phyloP scores from a whole-genome alignment of 768 basidiomycete genomes.

The Hypsizygus marmoreus region DNA sequence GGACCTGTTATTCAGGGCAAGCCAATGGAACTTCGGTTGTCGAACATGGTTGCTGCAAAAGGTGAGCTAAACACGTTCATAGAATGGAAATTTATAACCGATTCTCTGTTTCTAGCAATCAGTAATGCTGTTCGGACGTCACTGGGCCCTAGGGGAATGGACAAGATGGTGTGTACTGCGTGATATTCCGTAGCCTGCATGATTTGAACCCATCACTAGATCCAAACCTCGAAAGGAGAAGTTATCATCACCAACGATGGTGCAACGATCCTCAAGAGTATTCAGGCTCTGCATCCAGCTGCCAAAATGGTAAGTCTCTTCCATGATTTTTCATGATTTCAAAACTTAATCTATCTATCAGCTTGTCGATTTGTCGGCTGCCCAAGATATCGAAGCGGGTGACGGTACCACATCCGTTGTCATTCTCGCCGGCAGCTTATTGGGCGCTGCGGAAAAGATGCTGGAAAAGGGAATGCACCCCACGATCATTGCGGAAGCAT shows the following conservation, averaged over 20 bases:
- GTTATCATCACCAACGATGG: constrained; percentile 99
- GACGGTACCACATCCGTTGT: constrained; percentile 99
- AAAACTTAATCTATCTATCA: constrained; percentile 32
- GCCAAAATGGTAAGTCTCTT: constrained; percentile 84
- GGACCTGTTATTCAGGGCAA: constrained; percentile 70
- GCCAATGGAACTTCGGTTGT: constrained; percentile 96
- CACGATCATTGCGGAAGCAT: constrained; percentile 94
- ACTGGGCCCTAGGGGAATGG: constrained; percentile 96
- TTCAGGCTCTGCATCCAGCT: constrained; percentile 95
- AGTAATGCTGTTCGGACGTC: constrained; percentile 97
- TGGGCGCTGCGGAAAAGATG: constrained; percentile 97
- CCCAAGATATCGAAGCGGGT: constrained; percentile 98
- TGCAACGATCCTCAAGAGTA: constrained; percentile 93
- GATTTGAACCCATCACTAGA: constrained; percentile 47
- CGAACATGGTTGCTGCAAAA: constrained; percentile 98
- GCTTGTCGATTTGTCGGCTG: constrained; percentile 97
- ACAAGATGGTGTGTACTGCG: constrained; percentile 83
- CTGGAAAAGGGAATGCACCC: constrained; percentile 96
- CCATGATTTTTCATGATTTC: constrained; percentile 1
- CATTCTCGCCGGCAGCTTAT: constrained; percentile 89
- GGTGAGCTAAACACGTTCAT: constrained; percentile 44
- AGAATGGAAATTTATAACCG: constrained; percentile 6
- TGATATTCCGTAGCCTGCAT: constrained; percentile 9
- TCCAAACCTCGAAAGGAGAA: constrained; percentile 95
- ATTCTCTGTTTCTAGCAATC: constrained; percentile 61